Evolutionary conservation across 148 eudicot genomes (phyloP).

Genomic region (Rhododendron kiyosumense): DNA sequence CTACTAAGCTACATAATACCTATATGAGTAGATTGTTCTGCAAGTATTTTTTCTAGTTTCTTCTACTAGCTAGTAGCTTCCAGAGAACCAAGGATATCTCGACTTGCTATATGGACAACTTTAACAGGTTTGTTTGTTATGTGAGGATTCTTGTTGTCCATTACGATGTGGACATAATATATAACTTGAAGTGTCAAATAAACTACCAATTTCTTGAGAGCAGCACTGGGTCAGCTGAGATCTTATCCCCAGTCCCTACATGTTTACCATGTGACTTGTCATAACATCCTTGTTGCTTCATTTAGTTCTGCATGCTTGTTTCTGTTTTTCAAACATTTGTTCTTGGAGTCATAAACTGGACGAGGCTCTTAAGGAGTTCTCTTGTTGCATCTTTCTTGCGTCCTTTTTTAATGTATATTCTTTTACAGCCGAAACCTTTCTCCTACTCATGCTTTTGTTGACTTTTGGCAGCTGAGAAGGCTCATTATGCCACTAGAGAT

Average conservation of each 20-base stretch:
- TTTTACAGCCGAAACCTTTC: neutral
- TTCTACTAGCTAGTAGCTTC: neutral
- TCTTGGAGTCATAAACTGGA: neutral
- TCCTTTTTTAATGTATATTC: no score
- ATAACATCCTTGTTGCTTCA: neutral
- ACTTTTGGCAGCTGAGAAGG: slow-evolving; percentile 70
- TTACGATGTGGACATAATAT: neutral
- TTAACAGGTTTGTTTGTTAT: neutral
- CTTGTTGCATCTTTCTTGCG: neutral
- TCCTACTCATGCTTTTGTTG: neutral
- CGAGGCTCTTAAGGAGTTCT: neutral
- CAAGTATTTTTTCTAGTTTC: neutral
- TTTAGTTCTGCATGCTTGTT: neutral
- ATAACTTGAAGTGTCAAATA: neutral
- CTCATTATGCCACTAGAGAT: slow-evolving; percentile 73
- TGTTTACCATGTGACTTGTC: neutral
- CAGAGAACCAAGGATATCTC: neutral
- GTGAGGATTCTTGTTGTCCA: neutral
- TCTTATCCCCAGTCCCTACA: neutral
- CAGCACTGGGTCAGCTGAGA: neutral
- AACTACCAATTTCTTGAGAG: neutral
- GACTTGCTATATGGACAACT: neutral
- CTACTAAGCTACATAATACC: neutral
- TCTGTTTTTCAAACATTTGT: neutral
- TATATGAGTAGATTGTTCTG: neutral